phyloP scores from a whole-genome alignment of 2,329 filamentous ascomycete genomes.

The Gyromitra esculenta region DNA sequence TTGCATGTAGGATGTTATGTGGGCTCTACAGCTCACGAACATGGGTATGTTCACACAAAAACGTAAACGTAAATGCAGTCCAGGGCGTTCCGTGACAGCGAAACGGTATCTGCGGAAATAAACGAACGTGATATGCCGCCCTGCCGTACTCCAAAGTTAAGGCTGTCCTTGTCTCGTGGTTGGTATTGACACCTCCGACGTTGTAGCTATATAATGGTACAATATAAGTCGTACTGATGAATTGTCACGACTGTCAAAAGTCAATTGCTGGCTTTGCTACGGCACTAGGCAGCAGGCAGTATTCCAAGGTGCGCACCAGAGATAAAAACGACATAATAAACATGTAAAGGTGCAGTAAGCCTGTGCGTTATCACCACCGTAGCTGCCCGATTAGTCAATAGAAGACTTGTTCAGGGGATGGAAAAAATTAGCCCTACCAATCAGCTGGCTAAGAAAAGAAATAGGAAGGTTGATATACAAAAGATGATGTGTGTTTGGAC shows the following conservation, averaged over 20 bases:
- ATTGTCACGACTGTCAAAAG: not conserved
- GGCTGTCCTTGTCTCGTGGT: not conserved
- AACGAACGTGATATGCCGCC: too few species aligned
- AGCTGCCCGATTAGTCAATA: not conserved
- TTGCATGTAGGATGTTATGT: not conserved
- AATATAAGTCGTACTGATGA: constrained; percentile 1
- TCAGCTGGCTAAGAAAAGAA: not conserved
- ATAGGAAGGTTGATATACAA: not conserved
- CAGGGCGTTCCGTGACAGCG: not conserved
- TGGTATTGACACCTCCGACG: not conserved
- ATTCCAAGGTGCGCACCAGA: not conserved
- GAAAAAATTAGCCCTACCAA: not conserved
- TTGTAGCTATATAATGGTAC: not conserved
- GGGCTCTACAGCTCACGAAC: not conserved
- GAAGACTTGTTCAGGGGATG: not conserved
- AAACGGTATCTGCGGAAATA: not conserved
- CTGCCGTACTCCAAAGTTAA: not conserved
- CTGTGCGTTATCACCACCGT: not conserved
- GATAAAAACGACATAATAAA: not conserved
- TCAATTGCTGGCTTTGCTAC: not conserved
- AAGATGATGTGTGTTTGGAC: not conserved
- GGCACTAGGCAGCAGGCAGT: not conserved
- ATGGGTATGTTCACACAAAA: not conserved
- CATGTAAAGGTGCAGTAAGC: not conserved
- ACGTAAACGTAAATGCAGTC: not conserved